Percentiles rank a stretch among this genome's conserved stretches.
Conservation (phyloP, 2,329 filamentous ascomycete genomes). For the Xylaria sp. region DNA sequence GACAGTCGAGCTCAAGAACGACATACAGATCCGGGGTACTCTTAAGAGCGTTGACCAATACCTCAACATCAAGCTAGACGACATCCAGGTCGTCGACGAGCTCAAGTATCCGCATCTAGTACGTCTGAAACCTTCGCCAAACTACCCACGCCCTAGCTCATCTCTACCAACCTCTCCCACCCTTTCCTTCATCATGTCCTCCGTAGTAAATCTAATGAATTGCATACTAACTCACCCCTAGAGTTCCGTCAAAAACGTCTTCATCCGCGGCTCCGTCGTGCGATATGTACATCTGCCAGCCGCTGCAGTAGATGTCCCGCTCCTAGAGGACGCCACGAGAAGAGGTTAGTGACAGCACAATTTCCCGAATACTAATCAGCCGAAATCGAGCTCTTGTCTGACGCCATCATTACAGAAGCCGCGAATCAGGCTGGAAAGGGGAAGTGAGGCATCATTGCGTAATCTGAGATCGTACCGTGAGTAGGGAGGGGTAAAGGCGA, state of each 20-base stretch:
- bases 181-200: background rate
- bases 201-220: background rate
- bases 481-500: background rate
- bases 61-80: conserved; percentile 98
- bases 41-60: conserved; percentile 99
- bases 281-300: conserved; percentile 90
- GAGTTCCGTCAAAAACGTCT: conserved; percentile 91
- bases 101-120: conserved; percentile 94
- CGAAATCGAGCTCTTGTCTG: background rate
- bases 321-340: conserved; percentile 90
- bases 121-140: conserved; percentile 41
- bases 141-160: background rate
- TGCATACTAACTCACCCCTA: conserved; percentile 41
- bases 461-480: background rate
- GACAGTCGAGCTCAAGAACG: conserved; percentile 98
- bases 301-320: conserved; percentile 81
- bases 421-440: conserved; percentile 67
- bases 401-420: conserved; percentile 57
- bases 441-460: conserved; percentile 52
- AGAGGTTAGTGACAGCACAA: conserved; percentile 65
- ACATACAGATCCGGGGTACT: conserved; percentile 94
- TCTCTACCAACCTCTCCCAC: background rate
- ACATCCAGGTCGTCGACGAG: conserved; percentile 92
- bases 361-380: background rate
- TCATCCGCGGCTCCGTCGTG: conserved; percentile 92